A percentile compares a stretch with the other conserved stretches of the same genome.
phyloP scores from a whole-genome alignment of 768 basidiomycete species.

The Phylloporus sp. region DNA sequence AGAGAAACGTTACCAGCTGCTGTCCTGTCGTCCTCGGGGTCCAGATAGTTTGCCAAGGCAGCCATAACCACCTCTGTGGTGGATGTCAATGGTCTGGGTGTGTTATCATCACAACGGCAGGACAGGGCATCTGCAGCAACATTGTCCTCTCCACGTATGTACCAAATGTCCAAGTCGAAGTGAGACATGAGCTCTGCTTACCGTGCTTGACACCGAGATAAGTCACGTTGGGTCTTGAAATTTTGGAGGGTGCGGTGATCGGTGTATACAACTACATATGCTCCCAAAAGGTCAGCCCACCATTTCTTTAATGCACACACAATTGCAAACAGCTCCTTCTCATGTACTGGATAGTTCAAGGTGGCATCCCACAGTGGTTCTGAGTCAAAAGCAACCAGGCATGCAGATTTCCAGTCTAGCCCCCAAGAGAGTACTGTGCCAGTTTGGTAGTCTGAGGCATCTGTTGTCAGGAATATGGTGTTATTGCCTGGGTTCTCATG shows the following conservation, averaged over 20 bases:
- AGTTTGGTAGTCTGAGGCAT: not conserved
- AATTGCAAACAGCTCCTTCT: too few species aligned
- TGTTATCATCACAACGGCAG: not conserved
- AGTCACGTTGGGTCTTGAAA: not conserved
- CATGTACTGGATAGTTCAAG: too few species aligned
- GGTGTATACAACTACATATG: too few species aligned
- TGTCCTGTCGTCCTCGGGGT: too few species aligned
- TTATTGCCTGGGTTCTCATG: not conserved
- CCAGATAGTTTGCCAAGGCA: too few species aligned
- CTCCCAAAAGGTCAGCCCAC: too few species aligned
- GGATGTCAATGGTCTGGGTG: not conserved
- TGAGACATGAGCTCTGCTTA: conserved; percentile 39
- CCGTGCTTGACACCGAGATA: conserved; percentile 18
- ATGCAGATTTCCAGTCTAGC: too few species aligned
- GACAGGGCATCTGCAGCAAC: conserved; percentile 40
- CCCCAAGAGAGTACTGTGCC: too few species aligned
- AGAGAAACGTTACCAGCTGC: not conserved
- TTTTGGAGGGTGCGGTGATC: conserved; percentile 27
- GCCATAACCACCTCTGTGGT: not conserved
- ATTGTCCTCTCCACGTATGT: conserved; percentile 20
- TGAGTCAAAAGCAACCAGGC: too few species aligned
- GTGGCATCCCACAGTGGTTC: too few species aligned
- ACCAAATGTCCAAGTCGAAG: conserved; percentile 32
- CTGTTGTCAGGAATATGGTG: not conserved
- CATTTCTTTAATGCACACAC: too few species aligned